Conservation (phyloP, 2,329 filamentous ascomycete species). For the Cordyceps pruinosa region DNA sequence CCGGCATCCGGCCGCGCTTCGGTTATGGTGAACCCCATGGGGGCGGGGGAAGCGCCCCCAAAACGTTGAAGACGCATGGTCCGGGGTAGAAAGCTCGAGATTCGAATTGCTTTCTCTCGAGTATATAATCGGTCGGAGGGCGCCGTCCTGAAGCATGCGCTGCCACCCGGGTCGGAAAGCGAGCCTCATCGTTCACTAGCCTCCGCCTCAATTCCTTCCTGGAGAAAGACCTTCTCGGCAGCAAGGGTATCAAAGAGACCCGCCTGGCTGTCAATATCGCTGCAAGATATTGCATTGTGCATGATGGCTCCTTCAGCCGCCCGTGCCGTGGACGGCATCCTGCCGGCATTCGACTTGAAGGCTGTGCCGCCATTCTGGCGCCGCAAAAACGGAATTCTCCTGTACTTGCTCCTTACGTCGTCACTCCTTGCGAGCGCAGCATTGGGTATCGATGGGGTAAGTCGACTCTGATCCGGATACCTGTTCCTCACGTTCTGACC, state of each 20-base stretch:
- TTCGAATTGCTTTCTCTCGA: background rate
- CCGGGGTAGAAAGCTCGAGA: background rate
- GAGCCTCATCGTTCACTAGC: background rate
- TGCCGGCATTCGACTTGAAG: conserved; percentile 25
- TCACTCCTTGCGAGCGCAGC: conserved; percentile 35
- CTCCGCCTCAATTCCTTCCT: background rate
- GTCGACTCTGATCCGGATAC: conserved; percentile 12
- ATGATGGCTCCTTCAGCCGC: conserved; percentile 29
- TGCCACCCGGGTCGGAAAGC: background rate
- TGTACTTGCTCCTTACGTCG: conserved; percentile 37
- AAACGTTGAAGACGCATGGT: conserved; percentile 1
- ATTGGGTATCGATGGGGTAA: conserved; percentile 35
- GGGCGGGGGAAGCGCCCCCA: background rate
- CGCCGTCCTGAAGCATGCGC: conserved; percentile 1
- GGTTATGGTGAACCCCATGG: conserved; percentile 3
- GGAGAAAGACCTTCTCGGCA: background rate
- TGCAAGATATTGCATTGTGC: conserved; percentile 1
- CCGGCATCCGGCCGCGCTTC: background rate
- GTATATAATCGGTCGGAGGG: background rate
- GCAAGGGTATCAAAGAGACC: background rate
- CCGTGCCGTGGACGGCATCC: conserved; percentile 24
- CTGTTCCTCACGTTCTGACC: background rate
- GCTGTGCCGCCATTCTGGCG: conserved; percentile 28
- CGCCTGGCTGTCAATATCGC: background rate
- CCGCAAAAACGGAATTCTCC: conserved; percentile 34